Evolutionary conservation across 2,329 filamentous ascomycete species (phyloP).

Genomic region (Botryosphaeria agaves): DNA sequence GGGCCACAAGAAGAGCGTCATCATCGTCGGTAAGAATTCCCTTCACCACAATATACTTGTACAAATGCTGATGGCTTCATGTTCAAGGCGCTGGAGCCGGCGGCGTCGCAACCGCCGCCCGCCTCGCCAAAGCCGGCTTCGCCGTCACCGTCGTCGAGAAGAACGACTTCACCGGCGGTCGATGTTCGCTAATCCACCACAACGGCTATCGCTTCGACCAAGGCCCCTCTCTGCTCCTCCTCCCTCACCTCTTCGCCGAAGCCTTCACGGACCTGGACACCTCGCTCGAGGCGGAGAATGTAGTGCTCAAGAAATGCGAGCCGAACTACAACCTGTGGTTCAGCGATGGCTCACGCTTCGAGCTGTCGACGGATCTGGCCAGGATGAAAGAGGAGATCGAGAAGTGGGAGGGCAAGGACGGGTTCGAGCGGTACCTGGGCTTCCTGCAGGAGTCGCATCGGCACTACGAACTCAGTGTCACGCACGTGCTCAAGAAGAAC

Average conservation of each 20-base stretch:
- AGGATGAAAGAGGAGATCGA: slow-evolving; percentile 56
- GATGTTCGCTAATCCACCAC: slow-evolving; percentile 47
- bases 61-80: too few relatives aligned
- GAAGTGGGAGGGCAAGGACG: slow-evolving; percentile 53
- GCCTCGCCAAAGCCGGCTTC: slow-evolving; percentile 52
- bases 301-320: slow-evolving; percentile 52
- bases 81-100: slow-evolving; percentile 48
- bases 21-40: slow-evolving; percentile 31
- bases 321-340: slow-evolving; percentile 66
- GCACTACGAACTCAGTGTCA: slow-evolving; percentile 52
- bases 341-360: slow-evolving; percentile 45
- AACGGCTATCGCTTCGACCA: slow-evolving; percentile 55
- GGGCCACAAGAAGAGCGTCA: slow-evolving; percentile 29
- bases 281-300: slow-evolving; percentile 44
- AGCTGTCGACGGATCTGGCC: slow-evolving; percentile 49
- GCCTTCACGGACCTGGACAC: slow-evolving; percentile 53
- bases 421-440: slow-evolving; percentile 49
- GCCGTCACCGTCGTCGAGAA: slow-evolving; percentile 64
- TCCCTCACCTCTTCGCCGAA: slow-evolving; percentile 53
- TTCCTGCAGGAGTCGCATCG: slow-evolving; percentile 50
- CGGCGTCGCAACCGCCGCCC: slow-evolving; percentile 53
- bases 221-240: slow-evolving; percentile 55
- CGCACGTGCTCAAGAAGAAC: slow-evolving; percentile 49
- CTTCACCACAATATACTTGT: slow-evolving; percentile 1
- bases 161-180: slow-evolving; percentile 53